Evolutionary conservation across 1,139 yeast species (phyloP).

Genomic region (Blastobotrys capitulatus): DNA sequence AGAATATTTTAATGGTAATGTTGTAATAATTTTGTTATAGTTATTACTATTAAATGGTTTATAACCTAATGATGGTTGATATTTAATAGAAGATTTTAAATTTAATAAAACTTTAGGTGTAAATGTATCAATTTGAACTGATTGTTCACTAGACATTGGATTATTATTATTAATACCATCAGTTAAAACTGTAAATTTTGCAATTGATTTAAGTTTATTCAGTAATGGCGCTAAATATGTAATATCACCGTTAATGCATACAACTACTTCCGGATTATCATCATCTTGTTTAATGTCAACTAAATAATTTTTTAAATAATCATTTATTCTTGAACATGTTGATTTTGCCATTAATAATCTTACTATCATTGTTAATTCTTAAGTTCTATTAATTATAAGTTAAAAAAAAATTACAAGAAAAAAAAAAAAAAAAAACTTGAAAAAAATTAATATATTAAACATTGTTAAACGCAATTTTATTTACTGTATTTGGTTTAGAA

Average conservation of each 20-base stretch:
- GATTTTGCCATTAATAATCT: too few relatives aligned
- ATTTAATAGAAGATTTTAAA: background rate
- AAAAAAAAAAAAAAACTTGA: background rate
- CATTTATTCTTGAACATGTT: too few relatives aligned
- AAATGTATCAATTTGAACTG: background rate
- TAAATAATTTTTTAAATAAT: too few relatives aligned
- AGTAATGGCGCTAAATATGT: too few relatives aligned
- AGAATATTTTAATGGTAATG: too few relatives aligned
- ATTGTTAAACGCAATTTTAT: constrained; percentile 27
- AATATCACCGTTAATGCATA: too few relatives aligned
- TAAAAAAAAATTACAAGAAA: background rate
- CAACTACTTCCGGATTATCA: too few relatives aligned
- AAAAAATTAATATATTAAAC: background rate
- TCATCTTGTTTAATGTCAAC: too few relatives aligned
- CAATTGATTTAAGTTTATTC: too few relatives aligned
- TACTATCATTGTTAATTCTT: background rate
- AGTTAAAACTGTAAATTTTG: too few relatives aligned
- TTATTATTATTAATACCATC: background rate
- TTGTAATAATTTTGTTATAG: too few relatives aligned
- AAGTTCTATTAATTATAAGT: background rate
- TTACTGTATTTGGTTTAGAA: constrained; percentile 22
- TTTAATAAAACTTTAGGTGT: background rate
- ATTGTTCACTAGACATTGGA: background rate
- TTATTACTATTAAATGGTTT: too few relatives aligned
- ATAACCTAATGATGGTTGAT: background rate